These are phyloP conservation scores for Fusarium marasasianum DNA, from an alignment of 2,329 filamentous ascomycete species.

Conservation along the genomic window DNA sequence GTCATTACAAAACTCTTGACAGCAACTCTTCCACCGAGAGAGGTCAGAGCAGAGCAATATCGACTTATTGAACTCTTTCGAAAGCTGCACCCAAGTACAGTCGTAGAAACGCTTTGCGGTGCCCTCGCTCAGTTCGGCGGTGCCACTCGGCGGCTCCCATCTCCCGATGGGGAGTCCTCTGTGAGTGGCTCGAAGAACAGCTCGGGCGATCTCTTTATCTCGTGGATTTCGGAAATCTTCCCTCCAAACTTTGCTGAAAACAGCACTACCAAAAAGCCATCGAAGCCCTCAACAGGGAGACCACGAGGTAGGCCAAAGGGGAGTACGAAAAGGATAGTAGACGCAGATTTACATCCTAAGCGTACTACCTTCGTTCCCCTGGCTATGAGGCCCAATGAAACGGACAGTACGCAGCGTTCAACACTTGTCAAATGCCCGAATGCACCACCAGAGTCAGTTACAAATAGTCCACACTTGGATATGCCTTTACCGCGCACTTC, in stretches of 20 bases:
- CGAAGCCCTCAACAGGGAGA: slow-evolving; percentile 43
- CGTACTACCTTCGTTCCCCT: slow-evolving; percentile 21
- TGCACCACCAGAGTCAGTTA: not conserved
- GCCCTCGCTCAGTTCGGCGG: slow-evolving; percentile 72
- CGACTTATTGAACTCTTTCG: slow-evolving; percentile 66
- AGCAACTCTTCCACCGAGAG: slow-evolving; percentile 44
- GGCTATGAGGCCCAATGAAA: not conserved
- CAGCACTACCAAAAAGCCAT: not conserved
- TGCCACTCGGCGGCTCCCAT: slow-evolving; percentile 63
- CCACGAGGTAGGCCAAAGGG: slow-evolving; percentile 66
- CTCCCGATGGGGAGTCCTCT: slow-evolving; percentile 63
- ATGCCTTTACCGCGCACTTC: not conserved
- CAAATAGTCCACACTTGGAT: not conserved
- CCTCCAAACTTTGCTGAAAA: slow-evolving; percentile 50
- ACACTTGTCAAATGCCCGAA: not conserved
- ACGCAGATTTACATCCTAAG: slow-evolving; percentile 44
- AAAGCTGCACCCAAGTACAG: slow-evolving; percentile 62
- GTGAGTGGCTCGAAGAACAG: slow-evolving; percentile 66
- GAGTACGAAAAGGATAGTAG: slow-evolving; percentile 52
- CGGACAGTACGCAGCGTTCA: not conserved
- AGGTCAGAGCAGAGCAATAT: slow-evolving; percentile 68
- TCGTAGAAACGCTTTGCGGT: slow-evolving; percentile 71
- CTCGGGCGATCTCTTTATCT: slow-evolving; percentile 65
- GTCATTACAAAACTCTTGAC: slow-evolving; percentile 29
- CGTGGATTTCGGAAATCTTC: slow-evolving; percentile 72